Evolutionary conservation across 208 protist genomes (phyloP).

Genomic region (Trypanosoma lewisi): DNA sequence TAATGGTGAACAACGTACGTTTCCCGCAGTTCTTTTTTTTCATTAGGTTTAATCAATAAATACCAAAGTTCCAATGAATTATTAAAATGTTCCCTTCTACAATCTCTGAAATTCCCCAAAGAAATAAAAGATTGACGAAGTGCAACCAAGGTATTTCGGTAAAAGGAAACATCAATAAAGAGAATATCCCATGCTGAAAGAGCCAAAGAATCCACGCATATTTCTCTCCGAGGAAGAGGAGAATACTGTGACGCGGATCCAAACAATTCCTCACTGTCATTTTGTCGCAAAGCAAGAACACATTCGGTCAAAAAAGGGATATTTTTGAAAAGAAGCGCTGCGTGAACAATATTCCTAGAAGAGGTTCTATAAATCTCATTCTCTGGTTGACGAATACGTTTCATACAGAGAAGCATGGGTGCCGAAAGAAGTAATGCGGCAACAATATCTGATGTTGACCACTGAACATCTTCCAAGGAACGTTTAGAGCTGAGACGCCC

Average conservation of each 20-base stretch:
- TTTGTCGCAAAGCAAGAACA: constrained; percentile 30
- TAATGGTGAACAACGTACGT: constrained; percentile 65
- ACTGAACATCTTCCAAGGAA: constrained; percentile 41
- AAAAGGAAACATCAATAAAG: constrained; percentile 42
- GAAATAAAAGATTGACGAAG: constrained; percentile 64
- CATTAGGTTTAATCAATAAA: constrained; percentile 57
- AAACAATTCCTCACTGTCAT: constrained; percentile 2
- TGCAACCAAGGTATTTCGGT: constrained; percentile 56
- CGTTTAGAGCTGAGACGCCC: constrained; percentile 21
- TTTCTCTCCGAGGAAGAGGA: constrained; percentile 23
- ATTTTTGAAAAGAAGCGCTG: constrained; percentile 32
- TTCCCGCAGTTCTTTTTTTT: constrained; percentile 24
- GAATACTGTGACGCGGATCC: background rate
- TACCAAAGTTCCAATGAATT: constrained; percentile 77
- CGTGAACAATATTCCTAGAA: constrained; percentile 27
- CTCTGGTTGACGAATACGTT: constrained; percentile 22
- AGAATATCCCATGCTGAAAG: constrained; percentile 45
- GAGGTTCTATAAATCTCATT: constrained; percentile 31
- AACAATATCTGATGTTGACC: constrained; percentile 36
- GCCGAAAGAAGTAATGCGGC: constrained; percentile 41
- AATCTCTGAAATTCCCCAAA: constrained; percentile 48
- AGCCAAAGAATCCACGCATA: constrained; percentile 24
- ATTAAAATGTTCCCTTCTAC: constrained; percentile 58
- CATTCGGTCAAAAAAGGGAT: constrained; percentile 49
- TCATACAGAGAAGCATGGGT: constrained; percentile 31